These are phyloP conservation scores for Meripilus lineatus DNA, from an alignment of 1,284 basidiomycete species.

Conservation along the genomic window DNA sequence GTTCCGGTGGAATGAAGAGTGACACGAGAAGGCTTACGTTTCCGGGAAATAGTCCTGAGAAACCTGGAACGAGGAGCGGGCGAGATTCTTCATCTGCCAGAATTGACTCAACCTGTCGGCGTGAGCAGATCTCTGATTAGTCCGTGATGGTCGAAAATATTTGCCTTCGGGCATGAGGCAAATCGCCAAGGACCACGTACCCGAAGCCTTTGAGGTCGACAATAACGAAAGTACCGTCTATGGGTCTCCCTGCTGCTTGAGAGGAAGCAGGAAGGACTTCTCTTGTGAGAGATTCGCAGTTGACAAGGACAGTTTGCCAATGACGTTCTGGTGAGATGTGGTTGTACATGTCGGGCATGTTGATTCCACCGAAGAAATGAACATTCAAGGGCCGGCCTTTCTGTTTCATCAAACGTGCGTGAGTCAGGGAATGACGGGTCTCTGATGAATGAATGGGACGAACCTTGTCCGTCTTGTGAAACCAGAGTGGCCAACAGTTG, in stretches of 20 bases:
- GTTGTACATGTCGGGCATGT: constrained; percentile 57
- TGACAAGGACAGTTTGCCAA: constrained; percentile 59
- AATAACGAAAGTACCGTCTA: constrained; percentile 55
- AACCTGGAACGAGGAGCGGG: constrained; percentile 57
- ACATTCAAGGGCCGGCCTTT: constrained; percentile 67
- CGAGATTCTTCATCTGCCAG: constrained; percentile 67
- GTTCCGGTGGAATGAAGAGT: background rate
- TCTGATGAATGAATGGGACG: constrained; percentile 6
- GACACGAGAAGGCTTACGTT: constrained; percentile 42
- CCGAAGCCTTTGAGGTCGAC: constrained; percentile 66
- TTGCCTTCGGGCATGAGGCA: background rate
- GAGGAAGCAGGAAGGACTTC: constrained; percentile 65
- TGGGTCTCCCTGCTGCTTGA: constrained; percentile 41
- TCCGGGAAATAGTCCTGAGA: constrained; percentile 76
- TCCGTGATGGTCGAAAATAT: too few species aligned
- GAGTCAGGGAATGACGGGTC: background rate
- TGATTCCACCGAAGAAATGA: constrained; percentile 54
- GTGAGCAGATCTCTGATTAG: too few species aligned
- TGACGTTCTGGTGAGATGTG: constrained; percentile 55
- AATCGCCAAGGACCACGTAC: constrained; percentile 28
- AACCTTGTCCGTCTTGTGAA: constrained; percentile 71
- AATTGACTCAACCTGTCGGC: constrained; percentile 53
- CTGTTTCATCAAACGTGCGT: constrained; percentile 27
- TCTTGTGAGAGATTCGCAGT: constrained; percentile 53
- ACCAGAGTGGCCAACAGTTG: constrained; percentile 69